Base-by-base conservation (phyloP, 768 basidiomycete species). In the Amanita molliuscula region DNA sequence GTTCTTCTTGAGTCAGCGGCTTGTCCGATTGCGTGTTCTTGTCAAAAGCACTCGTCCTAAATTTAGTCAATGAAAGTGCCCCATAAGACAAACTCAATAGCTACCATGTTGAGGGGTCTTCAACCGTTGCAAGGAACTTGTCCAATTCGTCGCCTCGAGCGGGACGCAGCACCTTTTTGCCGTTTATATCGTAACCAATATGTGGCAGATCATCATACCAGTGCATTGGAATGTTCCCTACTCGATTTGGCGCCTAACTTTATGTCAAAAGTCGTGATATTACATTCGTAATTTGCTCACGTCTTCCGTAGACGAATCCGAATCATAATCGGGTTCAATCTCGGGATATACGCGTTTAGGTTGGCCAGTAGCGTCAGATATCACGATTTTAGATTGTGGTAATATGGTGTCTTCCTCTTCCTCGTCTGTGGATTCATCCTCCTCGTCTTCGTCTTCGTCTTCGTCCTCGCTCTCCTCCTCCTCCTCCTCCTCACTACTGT, bases 161-260 rank as follows among this genome's bases (percentile, higher is more conserved):
- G 10, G 96, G 94, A 47, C 92, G 85, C 55, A 98, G 76, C 43
- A 99, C 83, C 63, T 84, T 84, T 69, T 91, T 95, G 48, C 96
- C 96, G 63, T 93, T 80, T 58, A 98, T 82, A 65, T 92, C 81
- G 68, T 99, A 99, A 41, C 96, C 96, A 61, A 99, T 78, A 67
- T 99, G 96, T n/a, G 96, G 96, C 57, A 99, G 72, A 71, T 98
- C 94, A 63, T 98, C 96, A 65, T 99, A 99, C 93, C 95, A 99
- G 61, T 99, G 93, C 77, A 87, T 85, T 41, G 96, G 96, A 54
- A 99, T 72, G 66, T 95, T 78, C 47, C 96, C 96, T 57, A 96
- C 81, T 53, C 94, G 89, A 62, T 96, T 98, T n/a, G 88, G 88
- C 48, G 82, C 78, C 93, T 98, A 56, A 15, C 9, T 48, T 50